These are phyloP conservation scores for Neofusicoccum kwambonambiense DNA, from an alignment of 2,329 filamentous ascomycete species.

Conservation along the genomic window DNA sequence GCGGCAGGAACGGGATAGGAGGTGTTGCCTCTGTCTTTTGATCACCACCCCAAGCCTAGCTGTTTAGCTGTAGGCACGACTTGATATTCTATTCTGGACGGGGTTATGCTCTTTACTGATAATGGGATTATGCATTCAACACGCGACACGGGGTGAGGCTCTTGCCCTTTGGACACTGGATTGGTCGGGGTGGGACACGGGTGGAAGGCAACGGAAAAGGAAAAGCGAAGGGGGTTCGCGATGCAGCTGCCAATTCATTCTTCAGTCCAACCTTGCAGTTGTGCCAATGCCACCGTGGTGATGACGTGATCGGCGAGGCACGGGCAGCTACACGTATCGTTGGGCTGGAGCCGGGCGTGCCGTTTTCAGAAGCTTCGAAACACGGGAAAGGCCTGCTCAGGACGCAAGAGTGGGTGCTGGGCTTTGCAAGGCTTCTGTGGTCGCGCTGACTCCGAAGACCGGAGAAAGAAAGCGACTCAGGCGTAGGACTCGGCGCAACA, in stretches of 20 bases:
- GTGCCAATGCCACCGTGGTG: background rate
- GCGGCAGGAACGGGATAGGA: background rate
- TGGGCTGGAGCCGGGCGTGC: background rate
- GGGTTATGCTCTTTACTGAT: slow-evolving; percentile 10
- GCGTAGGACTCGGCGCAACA: background rate
- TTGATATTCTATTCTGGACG: background rate
- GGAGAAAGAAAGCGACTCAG: background rate
- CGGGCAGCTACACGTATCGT: background rate
- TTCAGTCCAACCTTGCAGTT: background rate
- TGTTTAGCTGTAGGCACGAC: background rate
- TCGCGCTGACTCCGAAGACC: background rate
- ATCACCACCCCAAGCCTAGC: background rate
- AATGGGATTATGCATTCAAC: slow-evolving; percentile 10
- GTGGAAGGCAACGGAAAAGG: background rate
- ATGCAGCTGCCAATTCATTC: background rate
- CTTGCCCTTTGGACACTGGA: background rate
- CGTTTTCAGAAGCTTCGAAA: too few species aligned
- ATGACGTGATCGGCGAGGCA: background rate
- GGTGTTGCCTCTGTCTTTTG: background rate
- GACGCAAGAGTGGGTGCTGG: too few species aligned
- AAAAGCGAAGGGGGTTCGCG: background rate
- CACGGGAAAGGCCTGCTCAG: too few species aligned
- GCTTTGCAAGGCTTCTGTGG: background rate
- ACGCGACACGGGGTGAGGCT: background rate
- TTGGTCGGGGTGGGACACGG: background rate